Conservation (phyloP, 1,284 basidiomycete genomes). For the Sanghuangporus baumii region DNA sequence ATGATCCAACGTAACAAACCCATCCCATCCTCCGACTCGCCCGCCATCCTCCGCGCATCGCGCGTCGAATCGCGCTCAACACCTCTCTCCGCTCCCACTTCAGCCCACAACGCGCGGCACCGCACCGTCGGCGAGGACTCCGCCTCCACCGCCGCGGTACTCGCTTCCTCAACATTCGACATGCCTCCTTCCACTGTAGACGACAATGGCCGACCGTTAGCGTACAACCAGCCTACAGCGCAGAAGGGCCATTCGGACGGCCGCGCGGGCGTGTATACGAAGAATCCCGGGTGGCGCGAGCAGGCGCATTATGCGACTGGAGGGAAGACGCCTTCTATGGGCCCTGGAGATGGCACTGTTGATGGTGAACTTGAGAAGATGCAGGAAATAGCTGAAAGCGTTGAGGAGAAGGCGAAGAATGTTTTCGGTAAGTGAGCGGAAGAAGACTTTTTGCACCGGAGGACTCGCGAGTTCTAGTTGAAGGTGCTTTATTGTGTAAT, state of each 20-base stretch:
- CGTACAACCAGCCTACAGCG: neutral
- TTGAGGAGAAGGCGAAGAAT: neutral
- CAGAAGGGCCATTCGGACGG: neutral
- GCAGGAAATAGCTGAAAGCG: neutral
- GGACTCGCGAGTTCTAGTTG: too few relatives aligned
- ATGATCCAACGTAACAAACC: slow-evolving; percentile 4
- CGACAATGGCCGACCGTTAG: neutral
- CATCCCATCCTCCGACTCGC: neutral
- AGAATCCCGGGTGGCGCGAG: slow-evolving; percentile 5
- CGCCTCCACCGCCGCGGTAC: neutral
- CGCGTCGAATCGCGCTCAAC: slow-evolving; percentile 1
- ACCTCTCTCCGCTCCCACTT: neutral
- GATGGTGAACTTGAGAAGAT: neutral
- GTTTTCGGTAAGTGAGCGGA: neutral
- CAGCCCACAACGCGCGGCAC: slow-evolving; percentile 1
- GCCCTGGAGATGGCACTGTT: neutral
- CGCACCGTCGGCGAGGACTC: slow-evolving; percentile 1
- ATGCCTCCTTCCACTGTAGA: neutral
- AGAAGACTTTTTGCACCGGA: too few relatives aligned
- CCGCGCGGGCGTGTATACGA: slow-evolving; percentile 9
- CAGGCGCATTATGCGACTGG: neutral
- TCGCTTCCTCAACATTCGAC: neutral
- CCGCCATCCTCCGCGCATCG: neutral
- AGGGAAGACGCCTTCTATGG: neutral
- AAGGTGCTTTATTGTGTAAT: too few relatives aligned